phyloP scores from a whole-genome alignment of 2,329 filamentous ascomycete species.

The Colletotrichum tanaceti region DNA sequence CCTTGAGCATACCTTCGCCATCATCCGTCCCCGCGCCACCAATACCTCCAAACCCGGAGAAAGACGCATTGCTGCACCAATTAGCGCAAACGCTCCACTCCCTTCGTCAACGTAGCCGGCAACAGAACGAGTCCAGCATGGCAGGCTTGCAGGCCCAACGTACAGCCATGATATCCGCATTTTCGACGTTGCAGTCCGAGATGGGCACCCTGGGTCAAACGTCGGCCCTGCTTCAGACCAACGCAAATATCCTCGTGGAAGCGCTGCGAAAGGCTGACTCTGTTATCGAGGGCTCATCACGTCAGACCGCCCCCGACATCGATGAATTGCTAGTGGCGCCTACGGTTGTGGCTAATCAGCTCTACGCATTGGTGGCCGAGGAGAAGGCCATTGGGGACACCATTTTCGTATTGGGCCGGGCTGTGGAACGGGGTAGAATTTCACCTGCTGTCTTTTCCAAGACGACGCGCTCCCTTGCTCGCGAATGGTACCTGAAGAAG shows the following conservation, averaged over 20 bases:
- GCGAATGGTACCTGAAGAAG: constrained; percentile 88
- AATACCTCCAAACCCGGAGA: constrained; percentile 95
- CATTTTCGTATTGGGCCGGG: constrained; percentile 82
- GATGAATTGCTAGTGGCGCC: constrained; percentile 95
- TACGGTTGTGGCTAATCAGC: constrained; percentile 90
- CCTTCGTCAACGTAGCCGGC: constrained; percentile 75
- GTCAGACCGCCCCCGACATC: constrained; percentile 77
- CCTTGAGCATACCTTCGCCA: constrained; percentile 60
- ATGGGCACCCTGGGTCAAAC: constrained; percentile 77
- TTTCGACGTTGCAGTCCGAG: constrained; percentile 78
- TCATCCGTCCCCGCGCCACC: constrained; percentile 76
- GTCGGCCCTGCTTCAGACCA: constrained; percentile 76
- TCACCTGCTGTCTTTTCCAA: constrained; percentile 80
- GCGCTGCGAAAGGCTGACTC: constrained; percentile 82
- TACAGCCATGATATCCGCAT: constrained; percentile 77
- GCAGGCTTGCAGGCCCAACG: constrained; percentile 83
- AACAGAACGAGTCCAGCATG: constrained; percentile 80
- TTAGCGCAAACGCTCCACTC: constrained; percentile 77
- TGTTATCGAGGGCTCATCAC: constrained; percentile 78
- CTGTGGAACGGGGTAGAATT: constrained; percentile 78
- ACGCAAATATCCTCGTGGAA: constrained; percentile 81
- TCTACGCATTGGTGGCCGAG: constrained; percentile 90
- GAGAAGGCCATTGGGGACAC: constrained; percentile 88
- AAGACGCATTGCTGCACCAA: constrained; percentile 84
- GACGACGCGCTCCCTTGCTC: constrained; percentile 77